Conservation (phyloP, 805 yeast species). For the Yarrowia deformans region DNA sequence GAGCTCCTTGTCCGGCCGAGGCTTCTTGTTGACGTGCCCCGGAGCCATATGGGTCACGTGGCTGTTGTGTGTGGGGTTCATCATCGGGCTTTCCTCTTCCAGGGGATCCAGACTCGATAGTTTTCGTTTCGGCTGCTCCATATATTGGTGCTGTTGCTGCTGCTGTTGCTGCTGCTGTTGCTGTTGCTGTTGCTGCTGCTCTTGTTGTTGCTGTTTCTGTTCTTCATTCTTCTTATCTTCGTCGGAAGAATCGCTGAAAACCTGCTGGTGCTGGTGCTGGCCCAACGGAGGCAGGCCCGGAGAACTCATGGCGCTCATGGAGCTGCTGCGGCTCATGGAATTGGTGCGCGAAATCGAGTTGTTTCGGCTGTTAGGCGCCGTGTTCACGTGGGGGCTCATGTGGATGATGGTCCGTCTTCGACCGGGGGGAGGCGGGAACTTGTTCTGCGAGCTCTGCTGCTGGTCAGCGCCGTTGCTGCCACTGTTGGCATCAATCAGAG, state of each 20-base stretch:
- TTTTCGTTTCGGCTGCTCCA: neutral
- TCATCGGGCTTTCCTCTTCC: conserved; percentile 9
- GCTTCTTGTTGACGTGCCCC: conserved; percentile 2
- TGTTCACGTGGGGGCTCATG: conserved; percentile 19
- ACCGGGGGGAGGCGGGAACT: conserved; percentile 20
- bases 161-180: neutral
- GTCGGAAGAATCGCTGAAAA: conserved; percentile 21
- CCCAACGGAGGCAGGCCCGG: conserved; percentile 5
- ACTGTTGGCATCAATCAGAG: conserved; percentile 4
- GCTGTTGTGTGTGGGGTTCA: neutral
- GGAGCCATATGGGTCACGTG: conserved; percentile 13
- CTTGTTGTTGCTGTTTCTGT: neutral
- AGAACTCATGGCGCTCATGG: conserved; percentile 13
- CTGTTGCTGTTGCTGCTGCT: neutral
- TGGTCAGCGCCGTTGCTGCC: no score
- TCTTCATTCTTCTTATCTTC: conserved; percentile 2
- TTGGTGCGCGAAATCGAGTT: conserved; percentile 2
- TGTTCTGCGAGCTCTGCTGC: neutral
- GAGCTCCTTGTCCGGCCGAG: conserved; percentile 48
- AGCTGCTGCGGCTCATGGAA: conserved; percentile 13
- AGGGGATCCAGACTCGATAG: conserved; percentile 11
- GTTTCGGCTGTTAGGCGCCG: conserved; percentile 13
- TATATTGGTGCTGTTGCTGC: neutral
- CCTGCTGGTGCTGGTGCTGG: conserved; percentile 6
- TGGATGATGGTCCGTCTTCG: conserved; percentile 25